phyloP scores from a whole-genome alignment of 2,329 filamentous ascomycete genomes.

The Macrophomina tecta region DNA sequence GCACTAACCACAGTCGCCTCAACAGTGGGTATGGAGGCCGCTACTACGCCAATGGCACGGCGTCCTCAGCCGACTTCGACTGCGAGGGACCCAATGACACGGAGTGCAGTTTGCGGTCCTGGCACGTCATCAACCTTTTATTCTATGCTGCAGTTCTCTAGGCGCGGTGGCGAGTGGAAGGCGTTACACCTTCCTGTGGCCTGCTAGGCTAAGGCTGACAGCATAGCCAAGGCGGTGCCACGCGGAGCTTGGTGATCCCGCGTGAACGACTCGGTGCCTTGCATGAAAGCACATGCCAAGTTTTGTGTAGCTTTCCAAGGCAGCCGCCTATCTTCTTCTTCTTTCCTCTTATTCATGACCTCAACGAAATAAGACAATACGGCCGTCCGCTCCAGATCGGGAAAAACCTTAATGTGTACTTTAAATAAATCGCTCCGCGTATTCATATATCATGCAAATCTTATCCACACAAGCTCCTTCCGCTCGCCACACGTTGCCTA shows the following conservation, averaged over 20 bases:
- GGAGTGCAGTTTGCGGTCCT: constrained; percentile 9
- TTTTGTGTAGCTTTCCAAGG: constrained; percentile 6
- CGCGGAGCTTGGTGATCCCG: constrained; percentile 21
- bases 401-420: constrained; percentile 8
- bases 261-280: constrained; percentile 15
- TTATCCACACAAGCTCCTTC: neutral
- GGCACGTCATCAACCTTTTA: neutral
- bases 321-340: neutral
- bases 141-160: constrained; percentile 10
- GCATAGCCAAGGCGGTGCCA: constrained; percentile 10
- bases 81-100: neutral
- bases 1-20: neutral
- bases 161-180: neutral
- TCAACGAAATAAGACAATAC: constrained; percentile 11
- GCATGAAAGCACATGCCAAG: neutral
- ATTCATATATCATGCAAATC: neutral
- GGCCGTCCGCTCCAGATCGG: constrained; percentile 10
- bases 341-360: neutral
- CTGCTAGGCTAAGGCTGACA: neutral
- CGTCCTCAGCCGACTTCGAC: neutral
- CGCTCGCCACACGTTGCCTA: neutral
- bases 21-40: neutral
- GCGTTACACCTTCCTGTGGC: neutral
- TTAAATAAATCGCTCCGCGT: neutral
- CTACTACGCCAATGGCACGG: constrained; percentile 13